Conservation (phyloP, 2,329 filamentous ascomycete genomes). For the Cladobotryum mycophilum region DNA sequence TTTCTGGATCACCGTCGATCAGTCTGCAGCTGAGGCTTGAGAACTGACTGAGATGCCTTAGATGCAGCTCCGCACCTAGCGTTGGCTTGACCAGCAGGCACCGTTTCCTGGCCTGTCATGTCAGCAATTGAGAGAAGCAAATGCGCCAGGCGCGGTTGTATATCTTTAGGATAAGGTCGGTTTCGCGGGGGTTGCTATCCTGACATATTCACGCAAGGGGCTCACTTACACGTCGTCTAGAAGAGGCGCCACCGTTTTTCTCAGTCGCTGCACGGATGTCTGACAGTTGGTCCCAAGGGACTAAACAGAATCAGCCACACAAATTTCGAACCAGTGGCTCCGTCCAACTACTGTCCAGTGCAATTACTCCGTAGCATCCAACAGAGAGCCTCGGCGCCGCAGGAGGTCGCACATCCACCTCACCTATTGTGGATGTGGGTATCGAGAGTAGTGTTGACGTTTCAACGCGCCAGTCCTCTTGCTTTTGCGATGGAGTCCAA, state of each 20-base stretch:
- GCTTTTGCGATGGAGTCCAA: background rate
- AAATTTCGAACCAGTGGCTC: background rate
- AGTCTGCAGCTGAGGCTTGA: background rate
- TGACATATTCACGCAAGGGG: background rate
- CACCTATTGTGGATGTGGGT: background rate
- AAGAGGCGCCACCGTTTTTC: background rate
- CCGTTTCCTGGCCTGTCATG: background rate
- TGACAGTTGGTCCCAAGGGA: background rate
- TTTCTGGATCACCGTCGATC: background rate
- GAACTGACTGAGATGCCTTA: background rate
- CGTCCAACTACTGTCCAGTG: background rate
- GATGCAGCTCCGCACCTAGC: background rate
- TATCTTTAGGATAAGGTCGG: background rate
- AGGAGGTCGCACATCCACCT: background rate
- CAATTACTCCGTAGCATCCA: background rate
- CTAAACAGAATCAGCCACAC: background rate
- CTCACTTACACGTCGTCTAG: background rate
- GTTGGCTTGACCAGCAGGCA: background rate
- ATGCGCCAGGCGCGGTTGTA: background rate
- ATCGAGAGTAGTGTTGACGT: background rate
- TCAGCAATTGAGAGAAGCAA: conserved; percentile 1
- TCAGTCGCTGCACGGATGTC: background rate
- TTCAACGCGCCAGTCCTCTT: background rate
- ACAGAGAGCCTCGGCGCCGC: background rate
- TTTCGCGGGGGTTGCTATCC: background rate